phyloP scores from a whole-genome alignment of 176 grass and related monocot species.

The Saccharum officinarum region DNA sequence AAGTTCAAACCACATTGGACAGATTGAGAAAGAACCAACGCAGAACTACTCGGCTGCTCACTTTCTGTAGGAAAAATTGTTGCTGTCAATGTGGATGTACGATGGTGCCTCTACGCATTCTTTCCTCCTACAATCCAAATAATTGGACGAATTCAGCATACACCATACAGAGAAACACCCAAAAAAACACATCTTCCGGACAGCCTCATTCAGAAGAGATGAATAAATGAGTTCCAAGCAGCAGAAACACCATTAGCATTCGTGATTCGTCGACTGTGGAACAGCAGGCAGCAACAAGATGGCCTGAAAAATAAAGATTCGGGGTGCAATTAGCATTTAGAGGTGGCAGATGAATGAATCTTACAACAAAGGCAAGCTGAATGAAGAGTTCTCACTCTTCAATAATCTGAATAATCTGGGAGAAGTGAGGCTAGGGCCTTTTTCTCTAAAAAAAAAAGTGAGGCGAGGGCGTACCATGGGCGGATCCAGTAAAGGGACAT shows the following conservation, averaged over 20 bases:
- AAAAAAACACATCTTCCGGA: not conserved
- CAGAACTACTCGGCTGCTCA: slow-evolving; percentile 51
- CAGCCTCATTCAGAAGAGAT: not conserved
- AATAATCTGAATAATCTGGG: not conserved
- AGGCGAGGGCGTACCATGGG: slow-evolving; percentile 15
- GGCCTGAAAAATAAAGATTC: not conserved
- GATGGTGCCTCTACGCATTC: slow-evolving; percentile 35
- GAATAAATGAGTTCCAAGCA: not conserved
- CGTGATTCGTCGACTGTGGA: not conserved
- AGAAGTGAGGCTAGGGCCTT: not conserved
- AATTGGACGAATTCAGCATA: slow-evolving; percentile 3
- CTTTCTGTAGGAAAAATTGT: slow-evolving; percentile 83
- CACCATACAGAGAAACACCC: not conserved
- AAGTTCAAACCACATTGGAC: not conserved
- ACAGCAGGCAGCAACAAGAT: not conserved
- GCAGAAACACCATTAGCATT: slow-evolving; percentile 29
- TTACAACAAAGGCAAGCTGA: not conserved
- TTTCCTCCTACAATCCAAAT: slow-evolving; percentile 45
- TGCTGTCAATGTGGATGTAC: slow-evolving; percentile 82
- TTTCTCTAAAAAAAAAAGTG: not conserved
- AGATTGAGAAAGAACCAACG: not conserved
- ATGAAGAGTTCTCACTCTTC: not conserved
- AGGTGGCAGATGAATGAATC: not conserved
- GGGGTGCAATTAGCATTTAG: not conserved
- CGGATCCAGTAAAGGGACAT: no score